These are phyloP conservation scores for Piper betle DNA, from an alignment of 164 flowering plant genomes.

Conservation along the genomic window DNA sequence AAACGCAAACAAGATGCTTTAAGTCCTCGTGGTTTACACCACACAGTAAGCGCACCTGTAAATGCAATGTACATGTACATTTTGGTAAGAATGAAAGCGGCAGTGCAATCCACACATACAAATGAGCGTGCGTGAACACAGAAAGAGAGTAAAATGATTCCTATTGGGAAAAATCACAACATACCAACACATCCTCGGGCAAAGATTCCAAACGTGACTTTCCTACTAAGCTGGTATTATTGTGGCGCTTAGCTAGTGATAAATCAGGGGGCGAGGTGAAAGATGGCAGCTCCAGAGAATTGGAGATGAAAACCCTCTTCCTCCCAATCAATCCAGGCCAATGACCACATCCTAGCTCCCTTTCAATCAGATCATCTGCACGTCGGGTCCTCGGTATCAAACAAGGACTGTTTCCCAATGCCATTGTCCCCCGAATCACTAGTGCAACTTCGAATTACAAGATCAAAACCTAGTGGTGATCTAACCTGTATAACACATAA, in stretches of 20 bases:
- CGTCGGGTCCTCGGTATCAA: not conserved
- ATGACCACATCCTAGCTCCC: not conserved
- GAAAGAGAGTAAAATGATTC: not conserved
- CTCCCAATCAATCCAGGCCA: not conserved
- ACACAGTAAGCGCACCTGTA: constrained; percentile 16
- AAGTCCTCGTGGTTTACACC: constrained; percentile 16
- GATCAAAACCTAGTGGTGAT: too few species aligned
- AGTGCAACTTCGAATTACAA: too few species aligned
- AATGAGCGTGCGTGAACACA: not conserved
- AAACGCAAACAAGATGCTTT: constrained; percentile 11
- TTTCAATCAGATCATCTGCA: not conserved
- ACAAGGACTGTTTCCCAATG: not conserved
- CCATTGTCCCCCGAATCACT: not conserved
- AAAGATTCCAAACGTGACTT: constrained; percentile 3
- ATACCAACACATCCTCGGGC: constrained; percentile 3
- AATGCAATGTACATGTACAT: not conserved
- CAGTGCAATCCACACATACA: not conserved
- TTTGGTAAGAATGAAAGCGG: not conserved
- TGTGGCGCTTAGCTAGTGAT: not conserved
- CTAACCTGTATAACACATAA: too few species aligned
- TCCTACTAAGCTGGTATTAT: not conserved
- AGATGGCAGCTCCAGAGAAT: not conserved
- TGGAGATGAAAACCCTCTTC: constrained; percentile 1
- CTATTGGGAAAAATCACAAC: not conserved
- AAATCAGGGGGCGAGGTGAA: not conserved